These are phyloP conservation scores for Crucihimalaya himalaica DNA, from an alignment of 345 rosid species.

Conservation along the genomic window DNA sequence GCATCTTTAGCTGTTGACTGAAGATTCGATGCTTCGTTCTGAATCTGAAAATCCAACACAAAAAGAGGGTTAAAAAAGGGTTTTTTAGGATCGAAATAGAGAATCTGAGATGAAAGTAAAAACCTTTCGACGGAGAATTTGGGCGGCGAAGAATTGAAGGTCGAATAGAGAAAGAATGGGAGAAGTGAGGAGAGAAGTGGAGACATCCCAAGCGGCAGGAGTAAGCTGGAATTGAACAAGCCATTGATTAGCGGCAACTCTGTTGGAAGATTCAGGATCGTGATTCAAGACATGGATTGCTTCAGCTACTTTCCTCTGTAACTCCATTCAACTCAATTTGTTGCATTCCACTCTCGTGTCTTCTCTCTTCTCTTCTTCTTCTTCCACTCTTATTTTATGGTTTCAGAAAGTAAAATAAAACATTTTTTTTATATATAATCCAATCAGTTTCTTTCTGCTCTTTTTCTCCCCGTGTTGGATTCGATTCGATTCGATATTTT, in stretches of 20 bases:
- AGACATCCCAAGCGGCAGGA: conserved; percentile 88
- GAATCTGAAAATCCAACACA: conserved; percentile 60
- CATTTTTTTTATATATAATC: not conserved
- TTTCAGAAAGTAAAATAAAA: not conserved
- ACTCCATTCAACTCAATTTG: conserved; percentile 50
- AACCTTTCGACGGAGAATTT: conserved; percentile 98
- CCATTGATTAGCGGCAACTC: conserved; percentile 97
- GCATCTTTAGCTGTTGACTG: conserved; percentile 74
- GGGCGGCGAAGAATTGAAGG: conserved; percentile 91
- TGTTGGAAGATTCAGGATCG: conserved; percentile 84
- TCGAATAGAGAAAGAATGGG: conserved; percentile 61
- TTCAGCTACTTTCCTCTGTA: conserved; percentile 85
- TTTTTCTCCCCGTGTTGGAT: conserved; percentile 8
- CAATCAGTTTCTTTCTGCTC: conserved; percentile 18
- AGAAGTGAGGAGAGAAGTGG: conserved; percentile 85
- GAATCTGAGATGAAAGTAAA: not conserved
- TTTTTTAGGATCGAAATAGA: not conserved
- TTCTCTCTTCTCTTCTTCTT: conserved; percentile 7
- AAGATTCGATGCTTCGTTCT: conserved; percentile 76
- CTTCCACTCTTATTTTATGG: conserved; percentile 1
- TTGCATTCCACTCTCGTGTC: conserved; percentile 8
- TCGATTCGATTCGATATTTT: conserved; percentile 23
- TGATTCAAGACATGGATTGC: conserved; percentile 92
- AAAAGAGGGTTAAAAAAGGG: not conserved
- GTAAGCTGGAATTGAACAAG: conserved; percentile 93